A percentile compares a stretch with the other conserved stretches of the same genome.
Evolutionary conservation across 352 stramenopile genomes (phyloP).

Genomic region (Discostella stelligera): DNA sequence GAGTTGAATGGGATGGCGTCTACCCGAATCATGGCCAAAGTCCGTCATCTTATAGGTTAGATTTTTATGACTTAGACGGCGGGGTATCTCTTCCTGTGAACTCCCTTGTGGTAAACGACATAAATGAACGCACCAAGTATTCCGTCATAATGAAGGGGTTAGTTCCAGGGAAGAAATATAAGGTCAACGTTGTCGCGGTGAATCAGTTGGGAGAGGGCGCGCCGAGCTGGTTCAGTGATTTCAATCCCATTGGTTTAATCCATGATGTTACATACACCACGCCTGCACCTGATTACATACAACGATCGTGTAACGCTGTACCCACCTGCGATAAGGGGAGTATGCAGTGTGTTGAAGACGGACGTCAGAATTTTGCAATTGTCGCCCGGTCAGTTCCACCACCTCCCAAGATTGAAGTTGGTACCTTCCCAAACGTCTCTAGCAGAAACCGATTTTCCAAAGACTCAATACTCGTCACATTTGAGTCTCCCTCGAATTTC

Average conservation of each 20-base stretch:
- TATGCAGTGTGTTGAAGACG: slow-evolving; percentile 82
- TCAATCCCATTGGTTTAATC: slow-evolving; percentile 42
- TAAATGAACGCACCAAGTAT: slow-evolving; percentile 49
- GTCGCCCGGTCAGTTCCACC: slow-evolving; percentile 59
- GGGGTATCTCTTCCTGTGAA: slow-evolving; percentile 21
- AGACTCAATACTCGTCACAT: slow-evolving; percentile 60
- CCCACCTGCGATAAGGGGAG: slow-evolving; percentile 88
- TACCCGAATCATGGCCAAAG: slow-evolving; percentile 46
- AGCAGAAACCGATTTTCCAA: slow-evolving; percentile 66
- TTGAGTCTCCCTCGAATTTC: slow-evolving; percentile 38
- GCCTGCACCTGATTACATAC: slow-evolving; percentile 42
- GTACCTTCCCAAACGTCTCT: slow-evolving; percentile 58
- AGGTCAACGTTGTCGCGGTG: slow-evolving; percentile 44
- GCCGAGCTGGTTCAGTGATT: slow-evolving; percentile 46
- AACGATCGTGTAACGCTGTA: slow-evolving; percentile 74
- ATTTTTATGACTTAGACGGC: slow-evolving; percentile 49
- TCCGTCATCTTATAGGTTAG: slow-evolving; percentile 49
- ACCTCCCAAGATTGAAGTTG: slow-evolving; percentile 47
- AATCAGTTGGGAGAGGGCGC: slow-evolving; percentile 51
- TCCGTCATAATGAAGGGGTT: slow-evolving; percentile 46
- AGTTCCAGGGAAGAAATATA: slow-evolving; percentile 44
- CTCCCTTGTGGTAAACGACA: slow-evolving; percentile 26
- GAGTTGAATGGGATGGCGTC: slow-evolving; percentile 85
- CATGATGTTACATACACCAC: slow-evolving; percentile 23
- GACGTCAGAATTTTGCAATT: slow-evolving; percentile 56